These are phyloP conservation scores for Nitzschia sp. DNA, from an alignment of 108 stramenopile genomes.

Conservation along the genomic window DNA sequence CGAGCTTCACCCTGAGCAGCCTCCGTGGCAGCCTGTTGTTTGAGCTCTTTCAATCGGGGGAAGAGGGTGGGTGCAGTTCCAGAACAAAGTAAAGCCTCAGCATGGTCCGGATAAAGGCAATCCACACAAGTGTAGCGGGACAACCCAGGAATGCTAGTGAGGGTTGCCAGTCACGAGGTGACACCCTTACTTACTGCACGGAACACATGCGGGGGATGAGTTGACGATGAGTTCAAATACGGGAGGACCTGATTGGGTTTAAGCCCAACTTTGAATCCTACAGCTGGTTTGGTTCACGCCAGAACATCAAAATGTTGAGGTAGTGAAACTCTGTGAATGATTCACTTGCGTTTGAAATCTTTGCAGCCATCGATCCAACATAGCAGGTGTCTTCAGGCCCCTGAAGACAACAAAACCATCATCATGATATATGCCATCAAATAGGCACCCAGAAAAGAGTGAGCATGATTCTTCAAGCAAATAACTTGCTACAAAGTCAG, in stretches of 20 bases:
- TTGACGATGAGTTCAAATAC: neutral
- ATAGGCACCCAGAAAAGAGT: neutral
- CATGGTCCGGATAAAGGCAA: too few relatives aligned
- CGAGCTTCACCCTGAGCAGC: too few relatives aligned
- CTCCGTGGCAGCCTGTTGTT: too few relatives aligned
- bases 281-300: neutral
- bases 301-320: slow-evolving; percentile 7
- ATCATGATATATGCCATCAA: neutral
- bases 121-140: too few relatives aligned
- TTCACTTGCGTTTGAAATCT: neutral
- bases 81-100: too few relatives aligned
- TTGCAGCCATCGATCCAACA: neutral
- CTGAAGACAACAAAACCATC: neutral
- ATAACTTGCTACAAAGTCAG: slow-evolving; percentile 1
- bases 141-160: too few relatives aligned
- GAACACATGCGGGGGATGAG: too few relatives aligned
- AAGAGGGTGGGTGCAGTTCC: too few relatives aligned
- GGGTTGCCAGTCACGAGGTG: too few relatives aligned
- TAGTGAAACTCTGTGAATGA: neutral
- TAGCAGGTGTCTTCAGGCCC: neutral
- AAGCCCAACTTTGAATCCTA: neutral
- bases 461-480: neutral
- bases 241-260: neutral
- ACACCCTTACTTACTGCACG: too few relatives aligned
- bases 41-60: too few relatives aligned